These are phyloP conservation scores for Yamadazyma sp. DNA, from an alignment of 805 yeast genomes.

Conservation along the genomic window DNA sequence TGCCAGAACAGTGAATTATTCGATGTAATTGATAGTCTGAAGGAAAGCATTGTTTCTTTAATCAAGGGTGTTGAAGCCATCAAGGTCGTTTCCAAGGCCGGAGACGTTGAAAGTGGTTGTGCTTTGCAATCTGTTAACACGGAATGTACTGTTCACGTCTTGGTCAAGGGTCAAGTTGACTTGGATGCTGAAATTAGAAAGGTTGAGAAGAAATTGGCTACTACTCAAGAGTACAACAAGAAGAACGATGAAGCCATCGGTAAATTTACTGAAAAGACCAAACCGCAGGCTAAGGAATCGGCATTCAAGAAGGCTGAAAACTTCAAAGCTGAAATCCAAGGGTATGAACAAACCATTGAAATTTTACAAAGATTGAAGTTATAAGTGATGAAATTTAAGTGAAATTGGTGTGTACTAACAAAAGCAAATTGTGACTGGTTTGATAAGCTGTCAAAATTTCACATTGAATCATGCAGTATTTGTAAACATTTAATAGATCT, in stretches of 20 bases:
- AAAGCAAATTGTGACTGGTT: no score
- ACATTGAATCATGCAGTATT: no score
- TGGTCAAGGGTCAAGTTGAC: conserved; percentile 94
- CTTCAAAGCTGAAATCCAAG: conserved; percentile 82
- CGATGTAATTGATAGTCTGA: conserved; percentile 64
- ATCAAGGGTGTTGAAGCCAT: conserved; percentile 86
- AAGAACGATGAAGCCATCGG: conserved; percentile 70
- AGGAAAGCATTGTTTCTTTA: conserved; percentile 83
- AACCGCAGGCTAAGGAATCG: conserved; percentile 73
- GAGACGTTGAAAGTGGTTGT: conserved; percentile 82
- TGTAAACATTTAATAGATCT: no score
- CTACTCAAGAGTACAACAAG: conserved; percentile 57
- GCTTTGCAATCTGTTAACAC: conserved; percentile 82
- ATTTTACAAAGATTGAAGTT: conserved; percentile 78
- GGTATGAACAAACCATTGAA: conserved; percentile 80
- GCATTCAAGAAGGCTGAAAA: conserved; percentile 69
- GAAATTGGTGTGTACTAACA: no score
- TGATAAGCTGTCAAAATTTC: no score
- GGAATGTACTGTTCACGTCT: conserved; percentile 78
- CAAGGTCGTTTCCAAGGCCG: conserved; percentile 53
- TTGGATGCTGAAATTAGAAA: conserved; percentile 86
- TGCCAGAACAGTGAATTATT: conserved; percentile 48
- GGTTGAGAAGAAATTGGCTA: conserved; percentile 72
- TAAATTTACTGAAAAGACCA: conserved; percentile 87
- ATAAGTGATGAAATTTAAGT: no score